A percentile compares a stretch with the other conserved stretches of the same genome.
Evolutionary conservation across 2,329 filamentous ascomycete genomes (phyloP).

Genomic region (Sclerotinia trifoliorum): DNA sequence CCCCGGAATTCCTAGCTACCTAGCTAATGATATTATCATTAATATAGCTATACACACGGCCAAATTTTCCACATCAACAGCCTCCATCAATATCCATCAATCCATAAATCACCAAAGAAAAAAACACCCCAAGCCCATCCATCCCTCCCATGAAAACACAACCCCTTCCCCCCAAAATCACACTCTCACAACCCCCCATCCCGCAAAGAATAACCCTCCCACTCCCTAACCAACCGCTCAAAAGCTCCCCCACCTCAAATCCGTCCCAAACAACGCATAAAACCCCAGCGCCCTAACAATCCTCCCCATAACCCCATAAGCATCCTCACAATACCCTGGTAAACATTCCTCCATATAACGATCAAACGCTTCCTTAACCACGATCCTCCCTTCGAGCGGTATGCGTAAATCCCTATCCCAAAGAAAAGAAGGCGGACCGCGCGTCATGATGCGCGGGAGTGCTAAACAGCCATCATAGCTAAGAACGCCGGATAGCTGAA

Average conservation of each 20-base stretch:
- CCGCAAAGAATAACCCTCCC: not conserved
- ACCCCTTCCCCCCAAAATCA: not conserved
- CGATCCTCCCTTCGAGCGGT: rapidly evolving
- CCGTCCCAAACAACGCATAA: not conserved
- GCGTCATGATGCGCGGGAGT: slow-evolving; percentile 7
- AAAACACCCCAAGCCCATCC: not conserved
- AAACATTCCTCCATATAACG: not conserved
- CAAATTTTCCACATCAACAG: too few species aligned
- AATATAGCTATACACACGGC: too few species aligned
- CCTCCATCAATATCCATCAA: not conserved
- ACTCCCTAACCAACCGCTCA: not conserved
- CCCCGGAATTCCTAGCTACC: too few species aligned
- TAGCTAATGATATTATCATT: too few species aligned
- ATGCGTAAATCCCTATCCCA: not conserved
- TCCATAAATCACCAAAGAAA: not conserved
- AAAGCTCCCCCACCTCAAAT: not conserved
- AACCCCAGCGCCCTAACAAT: slow-evolving; percentile 2
- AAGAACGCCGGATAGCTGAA: too few species aligned
- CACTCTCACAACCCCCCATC: not conserved
- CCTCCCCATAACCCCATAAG: not conserved
- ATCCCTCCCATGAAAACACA: not conserved
- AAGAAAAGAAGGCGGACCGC: not conserved
- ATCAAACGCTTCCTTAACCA: not conserved
- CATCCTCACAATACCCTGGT: not conserved
- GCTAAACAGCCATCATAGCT: not conserved